A percentile compares a stretch with the other conserved stretches of the same genome.
Evolutionary conservation across 345 rosid genomes (phyloP).

Genomic region (Salix purpurea): DNA sequence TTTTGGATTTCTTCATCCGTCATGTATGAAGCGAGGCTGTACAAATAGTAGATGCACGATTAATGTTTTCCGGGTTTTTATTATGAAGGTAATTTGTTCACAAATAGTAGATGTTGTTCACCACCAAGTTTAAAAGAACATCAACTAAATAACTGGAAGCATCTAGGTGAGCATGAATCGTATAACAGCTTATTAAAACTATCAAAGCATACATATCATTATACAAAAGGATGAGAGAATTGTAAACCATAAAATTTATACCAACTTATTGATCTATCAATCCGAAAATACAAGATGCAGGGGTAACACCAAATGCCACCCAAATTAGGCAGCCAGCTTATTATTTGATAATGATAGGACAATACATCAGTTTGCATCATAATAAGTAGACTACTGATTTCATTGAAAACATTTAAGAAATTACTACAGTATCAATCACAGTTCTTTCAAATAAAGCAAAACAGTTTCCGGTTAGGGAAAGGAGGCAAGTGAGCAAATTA

Average conservation of each 20-base stretch:
- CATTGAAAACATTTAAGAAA: not conserved
- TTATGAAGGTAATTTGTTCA: not conserved
- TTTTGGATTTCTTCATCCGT: conserved; percentile 69
- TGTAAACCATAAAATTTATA: not conserved
- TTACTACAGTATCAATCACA: not conserved
- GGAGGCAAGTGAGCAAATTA: not conserved
- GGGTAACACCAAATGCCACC: not conserved
- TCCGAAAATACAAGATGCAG: not conserved
- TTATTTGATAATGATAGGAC: not conserved
- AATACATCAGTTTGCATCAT: not conserved
- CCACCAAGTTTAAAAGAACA: not conserved
- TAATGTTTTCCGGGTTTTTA: not conserved
- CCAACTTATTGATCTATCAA: not conserved
- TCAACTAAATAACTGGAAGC: not conserved
- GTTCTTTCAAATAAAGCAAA: not conserved
- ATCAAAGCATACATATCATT: not conserved
- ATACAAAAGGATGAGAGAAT: not conserved
- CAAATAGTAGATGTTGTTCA: not conserved
- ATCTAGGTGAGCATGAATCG: not conserved
- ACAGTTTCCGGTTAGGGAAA: not conserved
- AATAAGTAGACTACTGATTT: no score
- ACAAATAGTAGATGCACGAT: not conserved
- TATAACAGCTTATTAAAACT: not conserved
- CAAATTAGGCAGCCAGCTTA: not conserved
- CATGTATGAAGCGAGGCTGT: conserved; percentile 97